These are phyloP conservation scores for Kondoa subrosea DNA, from an alignment of 768 basidiomycete species.

Conservation along the genomic window DNA sequence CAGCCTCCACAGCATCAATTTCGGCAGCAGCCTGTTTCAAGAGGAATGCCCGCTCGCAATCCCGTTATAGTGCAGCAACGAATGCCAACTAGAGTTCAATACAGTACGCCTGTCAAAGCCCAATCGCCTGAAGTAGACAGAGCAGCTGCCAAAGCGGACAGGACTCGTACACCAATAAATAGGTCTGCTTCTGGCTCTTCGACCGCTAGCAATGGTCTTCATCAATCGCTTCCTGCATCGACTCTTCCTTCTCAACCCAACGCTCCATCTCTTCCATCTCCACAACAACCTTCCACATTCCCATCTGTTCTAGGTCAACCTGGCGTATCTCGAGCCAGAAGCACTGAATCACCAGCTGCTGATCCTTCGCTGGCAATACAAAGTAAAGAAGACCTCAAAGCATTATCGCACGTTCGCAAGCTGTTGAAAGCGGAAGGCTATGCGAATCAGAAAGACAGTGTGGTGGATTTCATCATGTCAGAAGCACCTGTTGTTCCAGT, in stretches of 20 bases:
- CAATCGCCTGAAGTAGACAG: too few species aligned
- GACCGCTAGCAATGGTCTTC: too few species aligned
- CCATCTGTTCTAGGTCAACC: background rate
- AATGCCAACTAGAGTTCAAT: too few species aligned
- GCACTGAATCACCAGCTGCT: background rate
- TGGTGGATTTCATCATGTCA: background rate
- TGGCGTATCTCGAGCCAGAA: background rate
- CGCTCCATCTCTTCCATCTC: background rate
- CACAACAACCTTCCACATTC: background rate
- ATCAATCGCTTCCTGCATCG: background rate
- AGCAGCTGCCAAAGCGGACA: too few species aligned
- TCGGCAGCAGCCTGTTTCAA: background rate
- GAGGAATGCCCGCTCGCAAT: too few species aligned
- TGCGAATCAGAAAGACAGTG: background rate
- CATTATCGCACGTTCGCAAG: slow-evolving; percentile 20
- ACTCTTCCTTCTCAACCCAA: background rate
- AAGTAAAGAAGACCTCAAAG: slow-evolving; percentile 23
- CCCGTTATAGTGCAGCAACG: too few species aligned
- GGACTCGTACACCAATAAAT: too few species aligned
- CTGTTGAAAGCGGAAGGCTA: slow-evolving; percentile 6
- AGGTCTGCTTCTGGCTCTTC: too few species aligned
- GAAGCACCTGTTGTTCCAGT: background rate
- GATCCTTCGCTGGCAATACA: slow-evolving; percentile 16
- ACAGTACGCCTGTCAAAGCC: too few species aligned
- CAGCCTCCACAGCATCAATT: too few species aligned